These are phyloP conservation scores for Mytilinidion resinicola DNA, from an alignment of 495 filamentous ascomycete species.

Conservation along the genomic window DNA sequence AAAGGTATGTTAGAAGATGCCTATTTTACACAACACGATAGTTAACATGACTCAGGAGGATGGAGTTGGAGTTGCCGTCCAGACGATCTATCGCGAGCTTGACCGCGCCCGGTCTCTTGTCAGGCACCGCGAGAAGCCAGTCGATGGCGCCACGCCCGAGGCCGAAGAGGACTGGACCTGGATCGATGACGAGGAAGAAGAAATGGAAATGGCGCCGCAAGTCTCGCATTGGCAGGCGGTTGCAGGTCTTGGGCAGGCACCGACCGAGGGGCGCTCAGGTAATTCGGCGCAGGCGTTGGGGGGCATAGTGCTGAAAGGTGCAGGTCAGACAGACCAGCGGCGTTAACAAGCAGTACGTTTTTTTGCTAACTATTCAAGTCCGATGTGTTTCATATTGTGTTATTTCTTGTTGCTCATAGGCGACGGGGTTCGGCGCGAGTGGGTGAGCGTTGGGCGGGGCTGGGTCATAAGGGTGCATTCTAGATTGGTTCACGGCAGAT, in stretches of 20 bases:
- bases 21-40: background rate
- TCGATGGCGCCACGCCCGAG: constrained; percentile 41
- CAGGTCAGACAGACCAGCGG: background rate
- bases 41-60: constrained; percentile 56
- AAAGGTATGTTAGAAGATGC: constrained; percentile 49
- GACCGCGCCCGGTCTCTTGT: constrained; percentile 91
- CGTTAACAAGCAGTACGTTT: too few species aligned
- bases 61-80: constrained; percentile 81
- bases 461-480: too few species aligned
- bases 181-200: constrained; percentile 17
- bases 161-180: constrained; percentile 45
- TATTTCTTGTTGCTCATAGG: too few species aligned
- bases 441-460: too few species aligned
- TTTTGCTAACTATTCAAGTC: too few species aligned
- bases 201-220: constrained; percentile 3
- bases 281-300: constrained; percentile 15
- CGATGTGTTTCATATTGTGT: too few species aligned
- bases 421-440: too few species aligned
- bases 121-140: constrained; percentile 45
- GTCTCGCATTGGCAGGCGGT: constrained; percentile 8
- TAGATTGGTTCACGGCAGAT: too few species aligned
- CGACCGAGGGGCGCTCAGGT: constrained; percentile 3
- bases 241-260: constrained; percentile 3
- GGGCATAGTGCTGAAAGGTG: constrained; percentile 24
- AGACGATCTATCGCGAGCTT: constrained; percentile 89